Conservation (phyloP, 495 filamentous ascomycete genomes). For the Daldinia bambusicola region DNA sequence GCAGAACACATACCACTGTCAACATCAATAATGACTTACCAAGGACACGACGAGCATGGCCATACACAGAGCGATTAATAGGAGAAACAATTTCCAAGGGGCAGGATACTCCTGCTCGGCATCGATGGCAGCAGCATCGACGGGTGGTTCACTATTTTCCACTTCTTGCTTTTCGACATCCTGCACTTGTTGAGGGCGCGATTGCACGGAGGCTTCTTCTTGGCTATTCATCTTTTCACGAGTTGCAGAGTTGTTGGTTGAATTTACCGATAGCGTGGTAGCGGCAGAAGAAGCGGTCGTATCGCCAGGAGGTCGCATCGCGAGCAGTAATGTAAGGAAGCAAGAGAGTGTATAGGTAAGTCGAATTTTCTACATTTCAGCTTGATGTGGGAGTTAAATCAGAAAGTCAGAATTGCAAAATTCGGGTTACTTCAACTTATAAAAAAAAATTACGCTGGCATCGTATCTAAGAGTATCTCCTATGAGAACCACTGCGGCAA, state of each 20-base stretch:
- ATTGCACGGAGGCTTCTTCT: conserved; percentile 22
- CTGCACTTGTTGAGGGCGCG: conserved; percentile 15
- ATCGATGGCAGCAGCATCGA: conserved; percentile 14
- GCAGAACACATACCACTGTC: background rate
- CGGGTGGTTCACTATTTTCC: conserved; percentile 15
- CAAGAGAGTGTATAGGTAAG: conserved; percentile 6
- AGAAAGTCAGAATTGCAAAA: background rate
- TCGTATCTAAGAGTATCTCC: background rate
- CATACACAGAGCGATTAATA: conserved; percentile 33
- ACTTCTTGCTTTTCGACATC: conserved; percentile 14
- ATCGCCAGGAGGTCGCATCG: conserved; percentile 8
- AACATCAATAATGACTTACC: conserved; percentile 53
- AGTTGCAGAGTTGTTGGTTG: background rate
- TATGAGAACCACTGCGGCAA: background rate
- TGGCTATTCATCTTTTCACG: conserved; percentile 17
- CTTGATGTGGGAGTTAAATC: background rate
- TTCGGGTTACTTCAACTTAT: background rate
- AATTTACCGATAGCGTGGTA: background rate
- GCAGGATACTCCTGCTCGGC: conserved; percentile 30
- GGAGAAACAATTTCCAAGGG: conserved; percentile 30
- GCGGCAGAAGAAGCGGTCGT: conserved; percentile 12
- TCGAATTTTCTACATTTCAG: conserved; percentile 5
- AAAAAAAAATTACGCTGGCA: background rate
- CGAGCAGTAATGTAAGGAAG: background rate
- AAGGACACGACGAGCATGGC: conserved; percentile 46